Evolutionary conservation across 129 eudicot species (phyloP).

Genomic region (Flaveria brownii): DNA sequence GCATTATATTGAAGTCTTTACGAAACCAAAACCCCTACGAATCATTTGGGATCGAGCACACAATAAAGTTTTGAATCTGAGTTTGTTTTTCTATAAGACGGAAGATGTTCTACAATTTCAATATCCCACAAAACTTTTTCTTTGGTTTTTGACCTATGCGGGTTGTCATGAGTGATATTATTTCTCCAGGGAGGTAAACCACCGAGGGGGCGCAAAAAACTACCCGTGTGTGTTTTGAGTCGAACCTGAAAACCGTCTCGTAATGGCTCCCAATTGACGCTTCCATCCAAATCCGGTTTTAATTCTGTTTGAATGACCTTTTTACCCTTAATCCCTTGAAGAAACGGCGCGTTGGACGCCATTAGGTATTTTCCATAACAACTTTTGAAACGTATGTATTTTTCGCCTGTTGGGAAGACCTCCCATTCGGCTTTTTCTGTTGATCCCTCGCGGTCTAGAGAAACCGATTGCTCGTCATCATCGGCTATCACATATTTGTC

Average conservation of each 20-base stretch:
- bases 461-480: slow-evolving; percentile 51
- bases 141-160: slow-evolving; percentile 32
- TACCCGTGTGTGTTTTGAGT: slow-evolving; percentile 43
- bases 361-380: slow-evolving; percentile 64
- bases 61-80: slow-evolving; percentile 17
- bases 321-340: slow-evolving; percentile 53
- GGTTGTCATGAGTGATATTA: slow-evolving; percentile 58
- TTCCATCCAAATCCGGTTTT: slow-evolving; percentile 32
- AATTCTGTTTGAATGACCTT: slow-evolving; percentile 48
- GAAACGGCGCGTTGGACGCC: slow-evolving; percentile 51
- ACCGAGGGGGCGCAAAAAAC: slow-evolving; percentile 56
- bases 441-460: slow-evolving; percentile 46
- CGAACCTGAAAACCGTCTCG: slow-evolving; percentile 66
- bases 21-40: not conserved
- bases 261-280: slow-evolving; percentile 57
- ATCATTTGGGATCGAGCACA: slow-evolving; percentile 4
- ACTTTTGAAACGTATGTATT: slow-evolving; percentile 54
- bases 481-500: slow-evolving; percentile 57
- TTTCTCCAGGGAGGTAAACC: slow-evolving; percentile 75
- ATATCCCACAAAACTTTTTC: slow-evolving; percentile 64
- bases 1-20: not conserved
- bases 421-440: slow-evolving; percentile 49
- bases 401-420: slow-evolving; percentile 38
- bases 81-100: slow-evolving; percentile 26
- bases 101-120: slow-evolving; percentile 50